A percentile compares a stretch with the other conserved stretches of the same genome.
Conservation (phyloP, 140 eudicot genomes). For the Ambrosia hybrid region DNA sequence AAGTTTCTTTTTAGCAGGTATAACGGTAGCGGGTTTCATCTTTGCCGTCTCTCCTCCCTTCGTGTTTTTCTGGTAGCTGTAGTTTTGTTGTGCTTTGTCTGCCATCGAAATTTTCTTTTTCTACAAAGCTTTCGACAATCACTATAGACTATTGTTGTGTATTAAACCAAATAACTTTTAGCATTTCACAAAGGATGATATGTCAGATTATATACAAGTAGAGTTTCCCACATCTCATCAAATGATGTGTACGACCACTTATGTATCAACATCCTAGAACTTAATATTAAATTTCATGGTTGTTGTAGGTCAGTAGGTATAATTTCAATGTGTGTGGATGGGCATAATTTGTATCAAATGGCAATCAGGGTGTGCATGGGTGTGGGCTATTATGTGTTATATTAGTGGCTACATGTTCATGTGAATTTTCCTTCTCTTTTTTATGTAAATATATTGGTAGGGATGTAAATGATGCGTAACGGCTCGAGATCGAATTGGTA, state of each 20-base stretch:
- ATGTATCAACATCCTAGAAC: background rate
- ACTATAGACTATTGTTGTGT: background rate
- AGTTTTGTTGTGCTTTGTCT: slow-evolving; percentile 1
- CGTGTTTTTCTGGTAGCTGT: background rate
- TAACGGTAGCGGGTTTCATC: slow-evolving; percentile 10
- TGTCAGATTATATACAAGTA: background rate
- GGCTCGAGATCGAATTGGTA: no score
- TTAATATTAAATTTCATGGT: background rate
- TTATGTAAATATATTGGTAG: no score
- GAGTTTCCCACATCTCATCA: background rate
- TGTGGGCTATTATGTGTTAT: no score
- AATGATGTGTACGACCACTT: background rate
- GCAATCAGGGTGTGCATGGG: no score
- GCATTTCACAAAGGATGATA: background rate
- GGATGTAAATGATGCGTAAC: no score
- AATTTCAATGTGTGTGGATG: background rate
- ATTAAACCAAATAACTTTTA: background rate
- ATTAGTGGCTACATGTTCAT: no score
- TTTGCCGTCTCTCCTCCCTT: background rate
- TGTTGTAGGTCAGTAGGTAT: background rate
- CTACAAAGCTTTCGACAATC: background rate
- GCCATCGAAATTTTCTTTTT: background rate
- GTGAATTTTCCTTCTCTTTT: no score
- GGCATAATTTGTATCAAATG: no score
- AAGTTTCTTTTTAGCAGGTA: background rate